phyloP scores from a whole-genome alignment of 2,329 filamentous ascomycete genomes.

The Aaosphaeria arxii region DNA sequence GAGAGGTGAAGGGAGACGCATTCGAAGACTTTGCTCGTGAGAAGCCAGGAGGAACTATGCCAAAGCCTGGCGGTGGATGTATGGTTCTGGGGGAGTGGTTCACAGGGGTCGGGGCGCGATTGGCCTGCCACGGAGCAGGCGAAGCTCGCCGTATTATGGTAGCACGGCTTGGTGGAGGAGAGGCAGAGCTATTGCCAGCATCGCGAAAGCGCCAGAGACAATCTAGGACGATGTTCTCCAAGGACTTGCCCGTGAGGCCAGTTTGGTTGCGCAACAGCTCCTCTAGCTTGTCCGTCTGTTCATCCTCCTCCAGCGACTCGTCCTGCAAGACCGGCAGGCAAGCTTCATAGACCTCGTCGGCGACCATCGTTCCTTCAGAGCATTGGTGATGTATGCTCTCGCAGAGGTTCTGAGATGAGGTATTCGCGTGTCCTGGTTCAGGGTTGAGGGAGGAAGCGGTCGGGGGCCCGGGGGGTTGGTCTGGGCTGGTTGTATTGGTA shows the following conservation, averaged over 20 bases:
- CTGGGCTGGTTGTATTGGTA: not conserved
- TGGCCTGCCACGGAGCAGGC: constrained; percentile 86
- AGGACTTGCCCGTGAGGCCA: constrained; percentile 66
- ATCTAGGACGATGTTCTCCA: constrained; percentile 89
- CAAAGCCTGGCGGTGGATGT: constrained; percentile 79
- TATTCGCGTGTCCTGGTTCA: not conserved
- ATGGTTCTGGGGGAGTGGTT: constrained; percentile 78
- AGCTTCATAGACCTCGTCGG: constrained; percentile 88
- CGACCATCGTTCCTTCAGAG: constrained; percentile 64
- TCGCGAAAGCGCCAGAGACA: constrained; percentile 82
- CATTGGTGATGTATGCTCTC: not conserved
- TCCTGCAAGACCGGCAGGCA: constrained; percentile 88
- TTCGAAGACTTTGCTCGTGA: constrained; percentile 71
- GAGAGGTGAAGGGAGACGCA: constrained; percentile 89
- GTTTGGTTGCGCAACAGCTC: constrained; percentile 79
- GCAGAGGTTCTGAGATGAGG: constrained; percentile 1
- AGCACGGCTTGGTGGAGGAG: constrained; percentile 81
- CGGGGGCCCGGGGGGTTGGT: constrained; percentile 1
- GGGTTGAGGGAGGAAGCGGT: not conserved
- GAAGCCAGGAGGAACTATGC: constrained; percentile 69
- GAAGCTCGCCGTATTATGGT: constrained; percentile 87
- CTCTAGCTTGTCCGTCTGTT: constrained; percentile 89
- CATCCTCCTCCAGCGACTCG: constrained; percentile 80
- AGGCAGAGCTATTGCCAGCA: constrained; percentile 61
- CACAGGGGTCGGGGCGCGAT: constrained; percentile 71